These are phyloP conservation scores for Theobroma grandiflorum DNA, from an alignment of 441 rosid genomes.

Conservation along the genomic window DNA sequence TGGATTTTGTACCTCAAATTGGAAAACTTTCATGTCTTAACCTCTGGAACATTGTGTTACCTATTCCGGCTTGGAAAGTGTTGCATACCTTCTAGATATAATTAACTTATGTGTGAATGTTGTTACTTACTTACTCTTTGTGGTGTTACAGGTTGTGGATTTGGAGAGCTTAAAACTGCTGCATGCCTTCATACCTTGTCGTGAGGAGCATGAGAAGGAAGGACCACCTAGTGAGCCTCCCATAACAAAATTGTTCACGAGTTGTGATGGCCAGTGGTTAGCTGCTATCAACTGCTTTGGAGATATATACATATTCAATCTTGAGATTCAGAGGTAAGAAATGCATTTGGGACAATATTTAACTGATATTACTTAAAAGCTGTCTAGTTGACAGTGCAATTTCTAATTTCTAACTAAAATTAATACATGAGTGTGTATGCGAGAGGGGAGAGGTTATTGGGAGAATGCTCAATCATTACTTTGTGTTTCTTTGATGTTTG, in stretches of 20 bases:
- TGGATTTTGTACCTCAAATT: neutral
- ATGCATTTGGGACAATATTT: neutral
- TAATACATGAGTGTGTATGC: neutral
- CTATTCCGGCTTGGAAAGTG: neutral
- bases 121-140: neutral
- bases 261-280: constrained; percentile 89
- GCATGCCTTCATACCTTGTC: constrained; percentile 71
- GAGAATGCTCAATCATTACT: neutral
- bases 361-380: neutral
- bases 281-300: constrained; percentile 96
- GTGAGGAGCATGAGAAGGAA: constrained; percentile 53
- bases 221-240: constrained; percentile 73
- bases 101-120: neutral
- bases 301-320: constrained; percentile 80
- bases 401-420: neutral
- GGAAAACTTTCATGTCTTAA: neutral
- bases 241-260: constrained; percentile 86
- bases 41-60: neutral
- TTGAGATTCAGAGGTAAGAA: constrained; percentile 78
- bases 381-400: constrained; percentile 9
- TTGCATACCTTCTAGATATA: no score
- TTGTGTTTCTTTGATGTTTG: constrained; percentile 29
- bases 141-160: constrained; percentile 66
- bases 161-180: constrained; percentile 60
- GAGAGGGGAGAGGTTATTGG: neutral